Base-by-base conservation (phyloP, 352 stramenopile species). In the Phytophthora melonis region DNA sequence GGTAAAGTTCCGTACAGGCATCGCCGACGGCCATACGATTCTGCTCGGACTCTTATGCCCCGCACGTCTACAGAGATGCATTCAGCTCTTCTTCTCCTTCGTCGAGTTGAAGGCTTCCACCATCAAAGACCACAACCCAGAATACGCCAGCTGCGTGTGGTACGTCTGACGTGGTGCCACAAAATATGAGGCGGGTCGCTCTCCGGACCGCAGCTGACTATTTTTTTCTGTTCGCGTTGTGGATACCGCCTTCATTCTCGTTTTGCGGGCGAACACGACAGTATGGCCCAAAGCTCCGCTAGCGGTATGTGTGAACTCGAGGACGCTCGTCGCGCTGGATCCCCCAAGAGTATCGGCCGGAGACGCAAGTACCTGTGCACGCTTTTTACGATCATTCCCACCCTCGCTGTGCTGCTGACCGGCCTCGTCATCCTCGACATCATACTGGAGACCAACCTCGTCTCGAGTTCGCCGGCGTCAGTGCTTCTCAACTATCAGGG, bases 281-380 rank as follows among this genome's bases (percentile, higher is more conserved):
- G 14, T 11, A 43, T 43, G 36, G 16, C 36, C 14, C 36, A 11
- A 43, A 10, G 36, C 14, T 13, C 36, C 36, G 36, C 36, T 43
- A 18, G 10, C 36, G 36, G 11, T 43, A 18, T 19, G 43, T 23
- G 43, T 52, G 43, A 23, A 23, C 43, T 52, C 5, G 43, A 52
- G 43, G 56, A 21, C 19, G 14, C 9, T 14, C 56, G 32, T 21
- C 36, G 2, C 13, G 4, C 5, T 36, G 13, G 6, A 7, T 21
- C 1, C 9, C 19, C 56, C 21, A 63, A 63, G 36, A 52, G 10
- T 13, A 32, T 41, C 8, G 98, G 77, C 98, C 96, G 9, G 8
- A 47, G 53, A 54, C 63, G 27, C 54, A 65, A 59, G 23, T 57
- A 36, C n/a, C 18, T 58, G 16, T 65, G 63, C 43, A 59, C 30